Evolutionary conservation across 2,329 filamentous ascomycete genomes (phyloP).

Genomic region (Trichoderma hamatum): DNA sequence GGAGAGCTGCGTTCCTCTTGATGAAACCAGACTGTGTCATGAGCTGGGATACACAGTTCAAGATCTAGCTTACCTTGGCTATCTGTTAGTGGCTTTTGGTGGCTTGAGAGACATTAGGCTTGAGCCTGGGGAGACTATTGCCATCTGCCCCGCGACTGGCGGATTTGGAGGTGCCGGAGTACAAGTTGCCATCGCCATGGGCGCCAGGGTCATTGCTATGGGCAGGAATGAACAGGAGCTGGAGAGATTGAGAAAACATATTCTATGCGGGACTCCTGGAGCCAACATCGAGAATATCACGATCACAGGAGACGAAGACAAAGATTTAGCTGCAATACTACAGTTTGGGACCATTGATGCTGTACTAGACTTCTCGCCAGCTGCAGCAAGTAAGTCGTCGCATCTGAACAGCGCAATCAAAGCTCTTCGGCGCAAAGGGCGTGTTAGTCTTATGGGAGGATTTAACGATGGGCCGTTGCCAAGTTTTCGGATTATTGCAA

Average conservation of each 20-base stretch:
- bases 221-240: slow-evolving; percentile 44
- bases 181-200: slow-evolving; percentile 52
- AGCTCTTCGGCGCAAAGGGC: slow-evolving; percentile 39
- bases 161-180: slow-evolving; percentile 52
- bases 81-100: slow-evolving; percentile 47
- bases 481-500: slow-evolving; percentile 25
- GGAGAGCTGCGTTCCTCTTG: slow-evolving; percentile 40
- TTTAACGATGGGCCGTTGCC: slow-evolving; percentile 38
- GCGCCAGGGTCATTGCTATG: slow-evolving; percentile 55
- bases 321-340: slow-evolving; percentile 43
- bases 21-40: slow-evolving; percentile 38
- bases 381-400: slow-evolving; percentile 40
- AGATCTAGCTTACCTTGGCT: slow-evolving; percentile 44
- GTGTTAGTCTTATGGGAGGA: slow-evolving; percentile 33
- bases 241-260: slow-evolving; percentile 35
- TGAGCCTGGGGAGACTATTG: slow-evolving; percentile 51
- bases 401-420: slow-evolving; percentile 45
- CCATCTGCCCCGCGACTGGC: slow-evolving; percentile 55
- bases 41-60: slow-evolving; percentile 44
- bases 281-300: slow-evolving; percentile 43
- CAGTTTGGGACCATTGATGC: slow-evolving; percentile 44
- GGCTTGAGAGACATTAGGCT: slow-evolving; percentile 49
- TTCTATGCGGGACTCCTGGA: slow-evolving; percentile 35
- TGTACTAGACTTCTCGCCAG: slow-evolving; percentile 51
- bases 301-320: slow-evolving; percentile 44